Evolutionary conservation across 2,329 filamentous ascomycete species (phyloP), one percentile per base, ranked within the genome.

Genomic region (Hypoxylon sp.): DNA sequence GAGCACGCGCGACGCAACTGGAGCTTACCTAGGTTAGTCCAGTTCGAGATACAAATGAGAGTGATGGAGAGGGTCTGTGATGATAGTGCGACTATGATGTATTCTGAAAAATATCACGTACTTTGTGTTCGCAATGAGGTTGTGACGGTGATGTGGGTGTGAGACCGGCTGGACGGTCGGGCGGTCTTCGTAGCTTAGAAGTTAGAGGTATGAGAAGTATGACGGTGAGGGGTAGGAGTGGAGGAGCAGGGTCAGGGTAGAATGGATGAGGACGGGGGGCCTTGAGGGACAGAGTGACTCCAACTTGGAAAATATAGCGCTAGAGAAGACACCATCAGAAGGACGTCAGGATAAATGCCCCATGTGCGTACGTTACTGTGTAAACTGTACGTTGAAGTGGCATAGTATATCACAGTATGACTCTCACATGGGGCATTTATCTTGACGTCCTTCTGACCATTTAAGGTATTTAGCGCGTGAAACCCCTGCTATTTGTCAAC

Each of bases 191-290:
- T 53, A 12, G 30, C 30, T 53, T 11, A 14, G 52, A 52, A n/a
- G n/a, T n/a, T n/a, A n/a, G n/a, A n/a, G n/a, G n/a, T n/a, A n/a
- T n/a, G n/a, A n/a, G n/a, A n/a, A 14, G 49, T 16, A 48, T 33
- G 53, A 51, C 33, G 52, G 32, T 64, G 59, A 61, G 64, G 59
- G 59, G 63, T 59, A 62, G 50, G 50, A 20, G 58, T 48, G 48
- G 62, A 57, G 42, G 50, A 44, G 26, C 26, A 49, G 12, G 57
- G 46, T 6, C 24, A 16, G 50, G 33, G 26, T 16, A 53, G 8
- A 49, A 38, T n/a, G 11, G 26, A 26, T n/a, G 22, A 45, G 51
- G n/a, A n/a, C 12, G 36, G 33, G 42, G 42, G 32, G 44, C 18
- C n/a, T 20, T 49, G 40, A 16, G 32, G 32, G 32, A n/a, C 11